Base-by-base conservation (phyloP, 2,329 filamentous ascomycete genomes). In the Aureobasidium pullulans region DNA sequence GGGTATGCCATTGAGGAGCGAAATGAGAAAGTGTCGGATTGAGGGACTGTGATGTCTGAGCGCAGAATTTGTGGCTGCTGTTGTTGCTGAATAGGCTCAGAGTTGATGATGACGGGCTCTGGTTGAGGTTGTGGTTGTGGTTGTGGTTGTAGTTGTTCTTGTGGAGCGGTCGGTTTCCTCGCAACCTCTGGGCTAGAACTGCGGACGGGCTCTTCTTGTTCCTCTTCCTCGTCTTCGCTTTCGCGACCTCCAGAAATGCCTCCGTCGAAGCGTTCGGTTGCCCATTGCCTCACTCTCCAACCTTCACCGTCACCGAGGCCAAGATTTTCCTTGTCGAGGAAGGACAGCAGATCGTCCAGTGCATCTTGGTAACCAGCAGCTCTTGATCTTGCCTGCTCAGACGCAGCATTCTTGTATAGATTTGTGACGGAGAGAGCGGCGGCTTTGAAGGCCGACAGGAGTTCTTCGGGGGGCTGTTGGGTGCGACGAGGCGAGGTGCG, bases 341-440 rank as follows among this genome's bases (percentile, higher is more conserved):
- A 95, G 15, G 80, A 75, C n/a, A 96, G 76, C 5, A 99, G 78
- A 65, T 97, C 93, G 64, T 96, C 90, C 39, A 99, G 78, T 39
- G 92, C 95, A 70, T 97, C 92, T 72, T 96, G 92, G 67, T 96
- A 97, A 29, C 94, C 94, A 40, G 92, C 87, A 53, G 83, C 77
- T 52, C 89, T 85, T 48, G 90, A 85, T 67, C 86, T 86, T 52
- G 86, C 81, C 71, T 94, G 86, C 50, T 89, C 88, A 34, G 85
- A 80, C 11, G 89, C 87, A 3, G 93, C 93, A 40, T 87, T 92
- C 75, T 96, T 96, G 78, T 97, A 97, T 13, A 99, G 85, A 69
- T 95, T 96, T 49, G 94, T 97, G 59, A 97, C 92, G 6, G 91
- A 96, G 36, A 96, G 81, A 19, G 94, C 94, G 36, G 94, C 94